Evolutionary conservation across 73 alveolate species (phyloP), one percentile per base, ranked within the genome.

Genomic region (Blepharisma stoltei): DNA sequence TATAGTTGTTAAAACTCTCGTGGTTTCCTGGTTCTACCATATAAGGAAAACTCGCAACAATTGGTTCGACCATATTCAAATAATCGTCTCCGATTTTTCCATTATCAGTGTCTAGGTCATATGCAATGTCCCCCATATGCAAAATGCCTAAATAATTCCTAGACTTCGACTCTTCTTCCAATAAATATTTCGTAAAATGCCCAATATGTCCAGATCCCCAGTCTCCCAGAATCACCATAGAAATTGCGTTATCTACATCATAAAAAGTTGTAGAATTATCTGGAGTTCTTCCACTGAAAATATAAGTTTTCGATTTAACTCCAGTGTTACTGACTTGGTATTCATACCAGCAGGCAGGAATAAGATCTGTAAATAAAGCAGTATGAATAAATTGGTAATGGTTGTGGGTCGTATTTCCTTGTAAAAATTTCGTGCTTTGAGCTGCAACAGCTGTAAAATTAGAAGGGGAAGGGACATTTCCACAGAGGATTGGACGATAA

Each of bases 171-270:
- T 60, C 48, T 25, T 60, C 46, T 11, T n/a, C 38, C 23, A 60
- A 60, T 9, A 60, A 25, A 60, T 60, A 38, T 25, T 60, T 60
- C 23, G 73, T 60, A 25, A 14, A 60, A 14, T 20, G 49, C 46
- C 73, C 73, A 1, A 14, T 60, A 25, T 18, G 45, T 25, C 73
- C 73, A 14, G 73, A 14, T 14, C 73, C 73, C 73, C 73, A 60
- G 46, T 60, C 73, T 20, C 73, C 73, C 23, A 60, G 3, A 60
- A 60, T 25, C 2, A 60, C 23, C 48, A 60, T 18, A 14, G 14
- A n/a, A 60, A 60, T 9, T 1, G n/a, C 0, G 18, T 25, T 9
- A 18, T 25, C 45, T 25, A 14, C 46, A 8, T 14, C 11, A 20
- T n/a, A 14, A n/a, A 8, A 60, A 20, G 73, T n/a, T 14, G 73